phyloP scores from a whole-genome alignment of 176 grass and related monocot genomes.

The Stipa capillata region DNA sequence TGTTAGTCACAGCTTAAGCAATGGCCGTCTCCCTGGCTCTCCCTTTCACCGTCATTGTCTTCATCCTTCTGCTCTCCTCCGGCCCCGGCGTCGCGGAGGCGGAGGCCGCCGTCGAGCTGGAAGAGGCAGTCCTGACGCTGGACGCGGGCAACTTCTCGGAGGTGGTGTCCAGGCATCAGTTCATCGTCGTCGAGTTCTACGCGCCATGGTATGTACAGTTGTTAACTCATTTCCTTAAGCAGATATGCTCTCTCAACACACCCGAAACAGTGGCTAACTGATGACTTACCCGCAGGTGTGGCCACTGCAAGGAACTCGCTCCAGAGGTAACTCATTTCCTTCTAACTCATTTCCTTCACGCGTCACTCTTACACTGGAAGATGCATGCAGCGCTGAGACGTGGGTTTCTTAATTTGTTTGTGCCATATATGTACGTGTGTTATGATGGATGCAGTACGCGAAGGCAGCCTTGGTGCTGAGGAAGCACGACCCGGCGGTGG shows the following conservation, averaged over 20 bases:
- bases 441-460: slow-evolving; percentile 60
- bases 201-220: slow-evolving; percentile 57
- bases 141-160: slow-evolving; percentile 66
- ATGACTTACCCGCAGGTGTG: slow-evolving; percentile 51
- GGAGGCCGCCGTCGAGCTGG: background rate
- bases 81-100: background rate
- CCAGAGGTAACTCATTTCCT: slow-evolving; percentile 56
- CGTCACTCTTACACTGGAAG: background rate
- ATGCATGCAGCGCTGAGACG: background rate
- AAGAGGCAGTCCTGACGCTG: slow-evolving; percentile 41
- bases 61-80: slow-evolving; percentile 23
- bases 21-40: slow-evolving; percentile 46
- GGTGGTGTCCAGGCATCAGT: slow-evolving; percentile 49
- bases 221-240: background rate
- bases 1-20: slow-evolving; percentile 23
- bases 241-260: background rate
- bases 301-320: slow-evolving; percentile 72
- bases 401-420: background rate
- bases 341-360: slow-evolving; percentile 26
- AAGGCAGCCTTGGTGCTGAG: slow-evolving; percentile 59
- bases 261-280: background rate
- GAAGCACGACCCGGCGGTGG: slow-evolving; percentile 33
- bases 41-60: background rate
- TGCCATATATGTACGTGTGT: background rate
- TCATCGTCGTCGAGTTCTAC: slow-evolving; percentile 88